These are phyloP conservation scores for Metschnikowia lunata DNA, from an alignment of 805 yeast species.

Conservation along the genomic window DNA sequence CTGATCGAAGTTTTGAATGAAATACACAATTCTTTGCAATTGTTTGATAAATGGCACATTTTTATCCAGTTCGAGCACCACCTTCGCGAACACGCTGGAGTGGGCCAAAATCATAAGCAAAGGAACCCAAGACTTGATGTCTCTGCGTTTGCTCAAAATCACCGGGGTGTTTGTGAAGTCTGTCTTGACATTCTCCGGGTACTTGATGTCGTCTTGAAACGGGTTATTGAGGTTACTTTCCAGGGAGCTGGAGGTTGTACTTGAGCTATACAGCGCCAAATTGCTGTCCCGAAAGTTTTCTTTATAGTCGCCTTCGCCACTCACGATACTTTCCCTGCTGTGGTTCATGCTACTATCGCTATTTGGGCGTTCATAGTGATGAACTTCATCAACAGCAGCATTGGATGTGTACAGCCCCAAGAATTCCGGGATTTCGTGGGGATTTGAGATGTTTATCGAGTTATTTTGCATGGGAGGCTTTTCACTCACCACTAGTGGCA, in stretches of 20 bases:
- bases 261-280: background rate
- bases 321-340: constrained; percentile 7
- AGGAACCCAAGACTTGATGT: constrained; percentile 33
- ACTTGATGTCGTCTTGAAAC: background rate
- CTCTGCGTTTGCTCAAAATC: constrained; percentile 5
- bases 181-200: constrained; percentile 12
- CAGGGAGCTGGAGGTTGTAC: constrained; percentile 3
- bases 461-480: background rate
- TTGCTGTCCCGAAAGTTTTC: constrained; percentile 1
- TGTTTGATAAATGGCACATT: constrained; percentile 14
- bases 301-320: background rate
- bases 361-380: constrained; percentile 4
- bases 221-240: constrained; percentile 3
- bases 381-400: constrained; percentile 4
- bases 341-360: constrained; percentile 2
- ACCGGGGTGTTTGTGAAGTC: constrained; percentile 12
- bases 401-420: constrained; percentile 9
- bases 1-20: constrained; percentile 9
- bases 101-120: constrained; percentile 37
- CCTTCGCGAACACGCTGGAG: constrained; percentile 29
- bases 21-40: constrained; percentile 23
- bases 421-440: constrained; percentile 30
- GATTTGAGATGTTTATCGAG: constrained; percentile 26
- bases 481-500: constrained; percentile 7
- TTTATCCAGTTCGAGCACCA: constrained; percentile 18